phyloP scores from a whole-genome alignment of 345 rosid genomes.

The Dimocarpus longan region DNA sequence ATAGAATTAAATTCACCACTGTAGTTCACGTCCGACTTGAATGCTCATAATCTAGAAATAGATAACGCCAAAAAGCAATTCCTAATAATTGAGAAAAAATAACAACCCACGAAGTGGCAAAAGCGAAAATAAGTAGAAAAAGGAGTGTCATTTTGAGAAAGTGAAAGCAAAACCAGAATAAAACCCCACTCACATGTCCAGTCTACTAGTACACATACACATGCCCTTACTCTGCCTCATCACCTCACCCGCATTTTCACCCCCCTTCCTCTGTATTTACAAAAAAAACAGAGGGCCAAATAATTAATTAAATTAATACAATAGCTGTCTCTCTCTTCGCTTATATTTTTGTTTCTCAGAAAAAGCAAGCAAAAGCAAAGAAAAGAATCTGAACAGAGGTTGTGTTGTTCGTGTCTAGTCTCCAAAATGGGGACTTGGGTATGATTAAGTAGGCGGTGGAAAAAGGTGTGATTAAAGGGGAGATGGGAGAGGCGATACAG shows the following conservation, averaged over 20 bases:
- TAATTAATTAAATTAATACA: not conserved
- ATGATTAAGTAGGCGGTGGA: conserved; percentile 1
- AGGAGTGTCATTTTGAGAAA: conserved; percentile 7
- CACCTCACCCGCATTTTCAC: conserved; percentile 29
- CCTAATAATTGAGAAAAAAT: not conserved
- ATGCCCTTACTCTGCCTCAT: conserved; percentile 44
- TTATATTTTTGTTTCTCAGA: not conserved
- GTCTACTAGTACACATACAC: not conserved
- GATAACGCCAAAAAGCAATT: conserved; percentile 1
- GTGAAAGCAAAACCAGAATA: conserved; percentile 22
- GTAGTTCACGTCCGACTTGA: not conserved
- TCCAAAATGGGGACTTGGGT: conserved; percentile 21
- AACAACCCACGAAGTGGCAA: conserved; percentile 9
- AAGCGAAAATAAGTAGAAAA: conserved; percentile 28
- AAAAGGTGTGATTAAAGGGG: not conserved
- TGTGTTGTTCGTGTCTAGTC: conserved; percentile 15
- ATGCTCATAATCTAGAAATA: not conserved
- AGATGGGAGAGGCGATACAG: conserved; percentile 32
- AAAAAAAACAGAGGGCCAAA: conserved; percentile 4
- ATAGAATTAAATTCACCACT: not conserved
- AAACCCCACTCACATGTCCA: conserved; percentile 31
- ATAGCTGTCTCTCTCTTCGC: conserved; percentile 11
- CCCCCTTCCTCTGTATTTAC: conserved; percentile 36
- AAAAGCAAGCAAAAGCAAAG: conserved; percentile 10
- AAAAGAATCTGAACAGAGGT: conserved; percentile 31